Conservation (phyloP, 2,329 filamentous ascomycete species). For the Alternaria ethzedia region DNA sequence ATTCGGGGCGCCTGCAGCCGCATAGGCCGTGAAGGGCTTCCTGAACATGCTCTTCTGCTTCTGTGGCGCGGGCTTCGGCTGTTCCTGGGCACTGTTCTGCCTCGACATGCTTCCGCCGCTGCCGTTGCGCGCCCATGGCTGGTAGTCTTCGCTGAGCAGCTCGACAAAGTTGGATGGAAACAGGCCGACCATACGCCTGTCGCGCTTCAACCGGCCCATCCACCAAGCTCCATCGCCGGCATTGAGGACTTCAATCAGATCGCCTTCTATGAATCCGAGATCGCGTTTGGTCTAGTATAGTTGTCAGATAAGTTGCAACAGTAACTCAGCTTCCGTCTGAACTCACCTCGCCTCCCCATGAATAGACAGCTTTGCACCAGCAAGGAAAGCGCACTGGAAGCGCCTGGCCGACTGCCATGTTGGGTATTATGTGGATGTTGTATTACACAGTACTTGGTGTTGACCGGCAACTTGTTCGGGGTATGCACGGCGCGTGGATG, state of each 20-base stretch:
- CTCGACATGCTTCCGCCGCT: conserved; percentile 56
- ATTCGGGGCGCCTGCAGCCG: conserved; percentile 50
- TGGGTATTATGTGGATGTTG: background rate
- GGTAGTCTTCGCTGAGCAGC: conserved; percentile 82
- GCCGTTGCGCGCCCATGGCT: conserved; percentile 71
- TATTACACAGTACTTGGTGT: conserved; percentile 6
- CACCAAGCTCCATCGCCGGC: conserved; percentile 98
- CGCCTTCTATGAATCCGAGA: conserved; percentile 95
- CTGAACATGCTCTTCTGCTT: conserved; percentile 64
- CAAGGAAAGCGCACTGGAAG: conserved; percentile 84
- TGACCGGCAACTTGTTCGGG: conserved; percentile 28
- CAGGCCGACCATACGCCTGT: conserved; percentile 86
- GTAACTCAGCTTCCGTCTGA: conserved; percentile 4
- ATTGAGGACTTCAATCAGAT: conserved; percentile 97
- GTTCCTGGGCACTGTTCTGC: conserved; percentile 55
- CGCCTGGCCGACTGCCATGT: conserved; percentile 57
- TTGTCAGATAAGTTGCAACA: conserved; percentile 28
- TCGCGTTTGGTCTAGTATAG: conserved; percentile 76
- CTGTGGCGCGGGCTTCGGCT: conserved; percentile 52
- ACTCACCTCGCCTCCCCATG: conserved; percentile 80
- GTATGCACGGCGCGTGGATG: conserved; percentile 12
- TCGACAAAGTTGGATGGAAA: conserved; percentile 99
- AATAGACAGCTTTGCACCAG: conserved; percentile 90
- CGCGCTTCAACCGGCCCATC: conserved; percentile 89
- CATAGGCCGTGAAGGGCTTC: conserved; percentile 71